These are phyloP conservation scores for Paraglomus brasilianum DNA, from an alignment of 192 early-diverging fungal genomes.

Conservation along the genomic window DNA sequence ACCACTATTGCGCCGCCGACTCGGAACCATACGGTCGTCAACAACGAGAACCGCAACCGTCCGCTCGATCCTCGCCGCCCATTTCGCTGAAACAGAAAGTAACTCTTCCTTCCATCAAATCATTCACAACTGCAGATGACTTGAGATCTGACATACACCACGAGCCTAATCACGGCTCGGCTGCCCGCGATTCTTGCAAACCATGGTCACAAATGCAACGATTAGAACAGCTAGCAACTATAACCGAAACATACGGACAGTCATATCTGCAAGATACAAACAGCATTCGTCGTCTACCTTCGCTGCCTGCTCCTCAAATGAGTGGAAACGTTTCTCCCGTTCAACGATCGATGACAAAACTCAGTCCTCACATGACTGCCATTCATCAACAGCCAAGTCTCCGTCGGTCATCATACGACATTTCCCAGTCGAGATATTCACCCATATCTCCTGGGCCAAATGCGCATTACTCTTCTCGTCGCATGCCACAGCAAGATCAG, in stretches of 20 bases:
- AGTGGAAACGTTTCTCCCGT: background rate
- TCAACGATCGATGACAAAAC: background rate
- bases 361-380: background rate
- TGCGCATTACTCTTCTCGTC: background rate
- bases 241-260: background rate
- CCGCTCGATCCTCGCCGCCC: no score
- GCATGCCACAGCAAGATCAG: background rate
- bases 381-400: constrained; percentile 5
- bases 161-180: background rate
- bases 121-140: no score
- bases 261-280: background rate
- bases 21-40: no score
- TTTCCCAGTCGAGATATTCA: background rate
- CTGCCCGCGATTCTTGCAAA: background rate
- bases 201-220: constrained; percentile 7
- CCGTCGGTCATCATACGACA: constrained; percentile 12
- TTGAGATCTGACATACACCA: no score
- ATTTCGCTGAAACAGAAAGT: no score
- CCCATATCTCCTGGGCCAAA: background rate
- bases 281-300: background rate
- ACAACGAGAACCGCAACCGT: background rate
- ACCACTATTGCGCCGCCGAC: no score
- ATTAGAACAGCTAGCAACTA: constrained; percentile 21
- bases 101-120: no score
- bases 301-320: background rate